Percentiles rank a stretch among this genome's conserved stretches.
Conservation (phyloP, 2,329 filamentous ascomycete species). For the Fusarium luffae region DNA sequence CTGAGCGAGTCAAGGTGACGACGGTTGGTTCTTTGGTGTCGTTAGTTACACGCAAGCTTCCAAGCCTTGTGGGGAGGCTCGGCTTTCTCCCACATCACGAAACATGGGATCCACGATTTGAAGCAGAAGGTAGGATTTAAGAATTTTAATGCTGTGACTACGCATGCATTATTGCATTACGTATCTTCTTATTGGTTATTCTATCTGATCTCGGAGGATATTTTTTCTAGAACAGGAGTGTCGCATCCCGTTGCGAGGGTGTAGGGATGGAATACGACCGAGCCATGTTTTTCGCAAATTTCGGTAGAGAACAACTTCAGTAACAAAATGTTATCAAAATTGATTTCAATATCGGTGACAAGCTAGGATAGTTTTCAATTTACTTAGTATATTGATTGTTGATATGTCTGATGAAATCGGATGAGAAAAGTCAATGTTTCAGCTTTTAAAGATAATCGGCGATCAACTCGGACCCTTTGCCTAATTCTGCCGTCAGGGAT, state of each 20-base stretch:
- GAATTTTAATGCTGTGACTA: neutral
- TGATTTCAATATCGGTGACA: rapidly evolving
- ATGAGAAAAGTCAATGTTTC: neutral
- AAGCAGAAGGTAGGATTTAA: neutral
- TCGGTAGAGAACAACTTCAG: neutral
- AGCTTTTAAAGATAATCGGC: neutral
- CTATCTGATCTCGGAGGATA: neutral
- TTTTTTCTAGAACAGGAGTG: neutral
- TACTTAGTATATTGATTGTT: too few relatives aligned
- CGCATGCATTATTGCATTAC: neutral
- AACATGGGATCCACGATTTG: neutral
- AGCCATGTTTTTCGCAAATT: neutral
- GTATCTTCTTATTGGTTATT: neutral
- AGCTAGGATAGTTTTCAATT: rapidly evolving
- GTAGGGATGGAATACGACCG: neutral
- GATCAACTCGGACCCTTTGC: neutral
- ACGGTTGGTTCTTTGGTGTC: conserved; percentile 8
- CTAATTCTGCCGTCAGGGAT: neutral
- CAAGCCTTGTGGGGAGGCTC: neutral
- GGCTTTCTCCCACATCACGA: conserved; percentile 25
- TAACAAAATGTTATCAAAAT: neutral
- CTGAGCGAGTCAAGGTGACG: neutral
- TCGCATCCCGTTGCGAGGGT: neutral
- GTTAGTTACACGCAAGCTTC: conserved; percentile 2
- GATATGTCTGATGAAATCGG: too few relatives aligned